Evolutionary conservation across 805 yeast genomes (phyloP).

Genomic region (Candida boleticola): DNA sequence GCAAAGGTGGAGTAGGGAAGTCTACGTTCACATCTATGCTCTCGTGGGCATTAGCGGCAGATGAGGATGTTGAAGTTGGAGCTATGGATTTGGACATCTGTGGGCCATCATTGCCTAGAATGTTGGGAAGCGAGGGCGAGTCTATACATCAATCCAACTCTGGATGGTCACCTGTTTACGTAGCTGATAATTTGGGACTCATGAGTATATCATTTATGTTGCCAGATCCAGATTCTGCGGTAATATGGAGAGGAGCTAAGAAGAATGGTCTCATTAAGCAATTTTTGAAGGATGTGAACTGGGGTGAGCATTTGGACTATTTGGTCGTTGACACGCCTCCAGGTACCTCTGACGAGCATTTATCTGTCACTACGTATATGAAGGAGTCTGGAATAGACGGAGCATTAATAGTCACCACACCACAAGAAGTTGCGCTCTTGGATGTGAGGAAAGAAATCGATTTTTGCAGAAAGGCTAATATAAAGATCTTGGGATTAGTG

Average conservation of each 20-base stretch:
- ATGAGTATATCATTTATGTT: slow-evolving; percentile 95
- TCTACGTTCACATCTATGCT: slow-evolving; percentile 94
- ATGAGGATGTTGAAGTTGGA: slow-evolving; percentile 79
- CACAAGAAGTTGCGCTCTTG: slow-evolving; percentile 93
- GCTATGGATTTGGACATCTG: slow-evolving; percentile 97
- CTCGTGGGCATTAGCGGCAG: slow-evolving; percentile 93
- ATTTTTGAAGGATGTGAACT: slow-evolving; percentile 89
- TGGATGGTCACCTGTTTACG: slow-evolving; percentile 97
- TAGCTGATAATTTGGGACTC: slow-evolving; percentile 89
- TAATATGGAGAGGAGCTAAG: slow-evolving; percentile 97
- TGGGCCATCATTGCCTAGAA: slow-evolving; percentile 94
- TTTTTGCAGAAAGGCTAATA: slow-evolving; percentile 88
- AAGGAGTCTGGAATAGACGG: slow-evolving; percentile 93
- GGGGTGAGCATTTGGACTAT: slow-evolving; percentile 84
- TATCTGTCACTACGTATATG: slow-evolving; percentile 83
- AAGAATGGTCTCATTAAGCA: slow-evolving; percentile 91
- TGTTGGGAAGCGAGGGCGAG: slow-evolving; percentile 90
- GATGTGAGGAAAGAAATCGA: slow-evolving; percentile 96
- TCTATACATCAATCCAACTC: slow-evolving; percentile 82
- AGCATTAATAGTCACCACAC: slow-evolving; percentile 91
- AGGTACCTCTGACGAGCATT: slow-evolving; percentile 96
- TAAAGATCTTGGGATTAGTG: slow-evolving; percentile 82
- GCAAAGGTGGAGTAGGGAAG: slow-evolving; percentile 96
- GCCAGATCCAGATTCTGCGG: slow-evolving; percentile 89
- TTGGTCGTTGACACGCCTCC: slow-evolving; percentile 96